Evolutionary conservation across 352 stramenopile species (phyloP), one percentile per base, ranked within the genome.

Genomic region (Lagenidium giganteum): DNA sequence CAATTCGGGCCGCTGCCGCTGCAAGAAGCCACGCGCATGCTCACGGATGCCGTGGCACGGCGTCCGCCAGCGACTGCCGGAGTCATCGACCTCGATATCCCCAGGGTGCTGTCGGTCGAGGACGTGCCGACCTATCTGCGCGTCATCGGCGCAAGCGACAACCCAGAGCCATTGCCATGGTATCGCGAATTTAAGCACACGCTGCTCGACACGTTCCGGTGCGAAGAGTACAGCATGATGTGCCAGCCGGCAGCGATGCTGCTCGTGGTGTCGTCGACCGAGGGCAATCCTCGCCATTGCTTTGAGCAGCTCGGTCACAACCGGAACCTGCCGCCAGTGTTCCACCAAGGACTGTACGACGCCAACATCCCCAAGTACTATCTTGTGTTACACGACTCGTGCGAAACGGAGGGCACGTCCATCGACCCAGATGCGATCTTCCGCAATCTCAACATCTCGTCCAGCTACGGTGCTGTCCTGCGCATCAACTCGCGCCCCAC

Each of bases 351-450:
- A 6, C 46, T 91, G 3, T 96, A 93, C 46, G 83, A 95, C 47
- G 53, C 69, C 5, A 81, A 71, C 24, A 44, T 95, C 11, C 73
- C 83, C 12, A 90, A 93, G 48, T 94, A 88, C 44, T 95, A 89
- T 51, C 51, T 96, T n/a, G 67, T 96, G 13, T 29, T 96, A 20
- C 87, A 96, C 42, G 87, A 96, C 54, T 52, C 76, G 4, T 47
- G 67, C 26, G 79, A 95, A 57, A 87, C 81, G 2, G 62, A 83
- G 9, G 73, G 76, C 23, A 93, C 81, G 24, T 70, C 67, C 0
- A 93, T 93, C 28, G 81, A 93, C 53, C 66, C 78, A 8, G 76
- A 88, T 11, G 61, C 69, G 6, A 91, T 93, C 42, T 56, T 88
- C n/a, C 59, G 55, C 20, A 86, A 80, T 42, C 61, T 93, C 36